Percentiles rank a stretch among this genome's conserved stretches.
Conservation (phyloP, 208 protist genomes). For the Wallacemonas sp. region DNA sequence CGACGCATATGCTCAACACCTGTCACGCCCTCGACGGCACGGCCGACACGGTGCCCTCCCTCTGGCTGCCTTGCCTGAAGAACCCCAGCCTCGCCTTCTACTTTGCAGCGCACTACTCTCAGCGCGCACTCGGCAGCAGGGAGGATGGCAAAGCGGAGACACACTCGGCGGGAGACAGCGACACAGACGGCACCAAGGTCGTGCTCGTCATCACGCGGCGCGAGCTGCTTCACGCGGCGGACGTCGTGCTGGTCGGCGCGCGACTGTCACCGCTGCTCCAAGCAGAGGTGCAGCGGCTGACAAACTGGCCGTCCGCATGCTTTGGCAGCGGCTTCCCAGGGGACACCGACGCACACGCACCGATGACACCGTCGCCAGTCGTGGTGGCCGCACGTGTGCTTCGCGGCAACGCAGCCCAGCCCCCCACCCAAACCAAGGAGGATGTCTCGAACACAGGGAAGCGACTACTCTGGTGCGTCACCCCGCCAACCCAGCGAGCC, state of each 20-base stretch:
- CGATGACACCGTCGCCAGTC: slow-evolving; percentile 14
- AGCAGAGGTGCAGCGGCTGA: slow-evolving; percentile 29
- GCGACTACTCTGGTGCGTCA: background rate
- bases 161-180: too few relatives aligned
- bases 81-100: slow-evolving; percentile 43
- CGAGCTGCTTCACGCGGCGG: slow-evolving; percentile 44
- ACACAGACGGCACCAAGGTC: too few relatives aligned
- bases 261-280: slow-evolving; percentile 47
- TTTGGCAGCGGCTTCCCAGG: background rate
- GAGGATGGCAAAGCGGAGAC: background rate
- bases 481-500: background rate
- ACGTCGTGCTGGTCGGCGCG: slow-evolving; percentile 64
- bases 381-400: slow-evolving; percentile 46
- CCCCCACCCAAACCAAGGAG: background rate
- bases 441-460: background rate
- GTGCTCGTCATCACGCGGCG: slow-evolving; percentile 63
- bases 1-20: slow-evolving; percentile 4
- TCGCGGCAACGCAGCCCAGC: background rate
- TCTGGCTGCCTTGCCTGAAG: slow-evolving; percentile 68
- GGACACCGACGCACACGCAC: background rate
- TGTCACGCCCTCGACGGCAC: slow-evolving; percentile 1
- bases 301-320: slow-evolving; percentile 25
- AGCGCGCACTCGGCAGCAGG: background rate
- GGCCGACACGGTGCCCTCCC: slow-evolving; percentile 1
- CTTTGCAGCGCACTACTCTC: slow-evolving; percentile 13